These are phyloP conservation scores for Populus hybrid DNA, from an alignment of 441 rosid species.

Conservation along the genomic window DNA sequence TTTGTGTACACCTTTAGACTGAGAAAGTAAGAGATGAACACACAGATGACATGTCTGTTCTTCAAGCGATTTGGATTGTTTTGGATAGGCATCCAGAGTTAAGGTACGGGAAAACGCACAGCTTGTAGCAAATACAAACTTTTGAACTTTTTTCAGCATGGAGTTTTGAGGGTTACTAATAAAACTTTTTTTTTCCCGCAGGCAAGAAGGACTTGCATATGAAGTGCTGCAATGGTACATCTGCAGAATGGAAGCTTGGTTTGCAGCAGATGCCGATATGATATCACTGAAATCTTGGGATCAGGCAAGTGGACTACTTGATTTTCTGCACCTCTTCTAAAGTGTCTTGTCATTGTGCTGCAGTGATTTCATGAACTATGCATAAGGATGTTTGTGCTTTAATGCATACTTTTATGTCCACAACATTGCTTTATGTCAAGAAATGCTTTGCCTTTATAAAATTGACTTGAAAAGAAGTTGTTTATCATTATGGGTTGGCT, in stretches of 20 bases:
- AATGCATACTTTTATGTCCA: neutral
- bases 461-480: neutral
- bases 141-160: neutral
- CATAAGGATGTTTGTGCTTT: neutral
- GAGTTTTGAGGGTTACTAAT: conserved; percentile 5
- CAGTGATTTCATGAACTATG: neutral
- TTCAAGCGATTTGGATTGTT: conserved; percentile 68
- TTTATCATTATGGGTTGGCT: neutral
- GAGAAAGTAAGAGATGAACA: conserved; percentile 73
- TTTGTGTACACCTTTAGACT: conserved; percentile 44
- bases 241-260: conserved; percentile 96
- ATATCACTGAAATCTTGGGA: conserved; percentile 87
- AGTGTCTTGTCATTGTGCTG: neutral
- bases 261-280: conserved; percentile 86
- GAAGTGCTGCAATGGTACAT: conserved; percentile 89
- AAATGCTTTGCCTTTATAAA: neutral
- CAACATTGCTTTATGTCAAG: neutral
- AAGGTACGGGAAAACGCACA: conserved; percentile 41
- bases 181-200: conserved; percentile 24
- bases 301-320: conserved; percentile 49
- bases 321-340: neutral
- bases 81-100: conserved; percentile 70
- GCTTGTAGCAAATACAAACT: neutral
- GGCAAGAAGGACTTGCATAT: conserved; percentile 71
- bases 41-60: conserved; percentile 77